A percentile compares a stretch with the other conserved stretches of the same genome.
These are phyloP conservation scores for Leccinum barrowsii DNA, from an alignment of 768 basidiomycete genomes.

Conservation along the genomic window DNA sequence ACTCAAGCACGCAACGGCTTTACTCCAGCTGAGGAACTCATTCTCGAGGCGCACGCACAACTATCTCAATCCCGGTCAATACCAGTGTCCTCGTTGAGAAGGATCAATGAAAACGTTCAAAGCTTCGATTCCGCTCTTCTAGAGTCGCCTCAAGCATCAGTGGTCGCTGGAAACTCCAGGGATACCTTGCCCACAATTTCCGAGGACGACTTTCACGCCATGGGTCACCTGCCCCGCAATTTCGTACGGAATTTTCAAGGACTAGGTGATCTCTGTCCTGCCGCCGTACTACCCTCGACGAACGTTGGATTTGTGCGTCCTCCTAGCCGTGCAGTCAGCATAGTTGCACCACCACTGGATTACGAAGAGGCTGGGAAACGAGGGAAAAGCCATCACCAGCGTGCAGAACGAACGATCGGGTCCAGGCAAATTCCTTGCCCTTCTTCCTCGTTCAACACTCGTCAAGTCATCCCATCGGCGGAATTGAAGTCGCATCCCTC, in stretches of 20 bases:
- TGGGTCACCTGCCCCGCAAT: constrained; percentile 9
- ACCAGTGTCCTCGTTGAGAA: constrained; percentile 3
- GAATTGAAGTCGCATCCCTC: constrained; percentile 10
- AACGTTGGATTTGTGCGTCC: constrained; percentile 18
- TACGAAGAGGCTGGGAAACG: constrained; percentile 17
- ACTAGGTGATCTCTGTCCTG: neutral
- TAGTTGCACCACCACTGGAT: constrained; percentile 26
- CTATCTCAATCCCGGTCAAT: constrained; percentile 6
- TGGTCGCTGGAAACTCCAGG: constrained; percentile 8
- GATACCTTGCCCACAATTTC: constrained; percentile 29
- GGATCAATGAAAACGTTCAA: constrained; percentile 5
- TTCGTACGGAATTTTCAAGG: constrained; percentile 7
- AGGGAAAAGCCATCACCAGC: constrained; percentile 11
- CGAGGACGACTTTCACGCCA: constrained; percentile 36
- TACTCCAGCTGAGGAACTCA: constrained; percentile 65
- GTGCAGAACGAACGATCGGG: constrained; percentile 2
- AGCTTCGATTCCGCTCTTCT: constrained; percentile 4
- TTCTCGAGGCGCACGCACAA: constrained; percentile 49
- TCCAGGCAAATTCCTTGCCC: constrained; percentile 1
- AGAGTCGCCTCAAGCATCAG: constrained; percentile 1
- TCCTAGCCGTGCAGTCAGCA: constrained; percentile 29
- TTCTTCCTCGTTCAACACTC: constrained; percentile 5
- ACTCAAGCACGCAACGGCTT: constrained; percentile 50
- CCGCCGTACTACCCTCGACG: neutral
- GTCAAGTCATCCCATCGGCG: constrained; percentile 1